Conservation (phyloP, 1,284 basidiomycete species). For the Clitocybe nebularis region DNA sequence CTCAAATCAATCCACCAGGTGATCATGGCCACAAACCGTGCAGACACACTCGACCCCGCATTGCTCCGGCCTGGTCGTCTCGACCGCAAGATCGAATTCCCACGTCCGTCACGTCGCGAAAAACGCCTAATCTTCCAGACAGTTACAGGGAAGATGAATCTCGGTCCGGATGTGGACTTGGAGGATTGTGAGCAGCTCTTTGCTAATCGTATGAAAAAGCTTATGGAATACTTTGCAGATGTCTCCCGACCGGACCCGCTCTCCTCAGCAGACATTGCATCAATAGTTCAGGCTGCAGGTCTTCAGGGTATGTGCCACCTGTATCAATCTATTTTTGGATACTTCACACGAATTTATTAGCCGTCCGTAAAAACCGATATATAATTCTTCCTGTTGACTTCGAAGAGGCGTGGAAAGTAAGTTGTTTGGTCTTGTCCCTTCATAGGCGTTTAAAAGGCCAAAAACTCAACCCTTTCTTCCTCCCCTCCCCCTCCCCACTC, state of each 20-base stretch:
- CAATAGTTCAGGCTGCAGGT: slow-evolving; percentile 96
- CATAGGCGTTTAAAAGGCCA: slow-evolving; percentile 20
- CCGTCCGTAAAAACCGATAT: slow-evolving; percentile 97
- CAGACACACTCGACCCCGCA: slow-evolving; percentile 95
- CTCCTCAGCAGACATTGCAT: slow-evolving; percentile 93
- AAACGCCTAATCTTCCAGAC: slow-evolving; percentile 99
- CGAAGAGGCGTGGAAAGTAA: slow-evolving; percentile 97
- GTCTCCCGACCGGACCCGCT: slow-evolving; percentile 95
- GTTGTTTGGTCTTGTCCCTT: slow-evolving; percentile 52
- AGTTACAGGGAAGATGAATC: slow-evolving; percentile 95
- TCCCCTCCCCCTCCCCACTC: slow-evolving; percentile 16
- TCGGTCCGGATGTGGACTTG: slow-evolving; percentile 95
- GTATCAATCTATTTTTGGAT: slow-evolving; percentile 9
- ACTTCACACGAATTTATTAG: slow-evolving; percentile 36
- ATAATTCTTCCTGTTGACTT: slow-evolving; percentile 97
- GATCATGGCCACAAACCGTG: slow-evolving; percentile 98
- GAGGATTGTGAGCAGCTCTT: slow-evolving; percentile 80
- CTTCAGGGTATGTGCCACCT: slow-evolving; percentile 71
- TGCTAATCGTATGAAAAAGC: neutral
- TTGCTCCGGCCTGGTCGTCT: slow-evolving; percentile 95
- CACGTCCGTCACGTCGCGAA: slow-evolving; percentile 90
- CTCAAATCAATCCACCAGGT: slow-evolving; percentile 51
- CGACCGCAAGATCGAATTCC: slow-evolving; percentile 99
- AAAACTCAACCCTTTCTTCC: slow-evolving; percentile 34
- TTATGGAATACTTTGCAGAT: slow-evolving; percentile 46